Conservation (phyloP, 73 alveolate genomes). For the Paramecium octaurelia region DNA sequence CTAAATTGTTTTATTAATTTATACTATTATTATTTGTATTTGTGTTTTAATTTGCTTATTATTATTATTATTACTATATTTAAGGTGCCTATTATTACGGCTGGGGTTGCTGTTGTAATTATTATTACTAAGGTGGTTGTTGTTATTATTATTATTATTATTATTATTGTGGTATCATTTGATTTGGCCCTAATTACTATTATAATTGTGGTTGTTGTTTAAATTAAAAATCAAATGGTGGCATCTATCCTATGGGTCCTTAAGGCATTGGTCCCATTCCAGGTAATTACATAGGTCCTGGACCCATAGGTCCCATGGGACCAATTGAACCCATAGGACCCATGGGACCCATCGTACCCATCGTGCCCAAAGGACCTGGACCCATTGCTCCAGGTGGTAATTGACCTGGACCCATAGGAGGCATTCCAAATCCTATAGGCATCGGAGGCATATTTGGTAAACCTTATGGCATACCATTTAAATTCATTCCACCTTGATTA, state of each 20-base stretch:
- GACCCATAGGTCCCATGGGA: not conserved
- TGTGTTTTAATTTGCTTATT: not conserved
- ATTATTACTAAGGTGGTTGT: not conserved
- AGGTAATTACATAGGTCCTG: not conserved
- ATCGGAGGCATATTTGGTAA: not conserved
- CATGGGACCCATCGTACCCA: not conserved
- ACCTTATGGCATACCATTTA: slow-evolving; percentile 5
- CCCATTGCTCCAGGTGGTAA: not conserved
- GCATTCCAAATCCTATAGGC: slow-evolving; percentile 2
- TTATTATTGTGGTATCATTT: not conserved
- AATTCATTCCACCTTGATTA: not conserved
- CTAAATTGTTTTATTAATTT: not conserved
- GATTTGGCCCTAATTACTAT: not conserved
- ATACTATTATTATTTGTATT: not conserved
- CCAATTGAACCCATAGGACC: not conserved
- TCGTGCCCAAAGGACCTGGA: not conserved
- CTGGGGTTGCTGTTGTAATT: not conserved
- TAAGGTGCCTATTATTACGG: not conserved
- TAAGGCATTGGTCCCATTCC: not conserved
- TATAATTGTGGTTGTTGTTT: not conserved
- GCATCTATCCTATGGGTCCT: slow-evolving; percentile 20
- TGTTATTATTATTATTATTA: not conserved
- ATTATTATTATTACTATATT: not conserved
- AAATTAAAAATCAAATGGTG: not conserved
- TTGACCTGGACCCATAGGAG: slow-evolving; percentile 15